These are phyloP conservation scores for Scedosporium boydii DNA, from an alignment of 2,329 filamentous ascomycete species.

Conservation along the genomic window DNA sequence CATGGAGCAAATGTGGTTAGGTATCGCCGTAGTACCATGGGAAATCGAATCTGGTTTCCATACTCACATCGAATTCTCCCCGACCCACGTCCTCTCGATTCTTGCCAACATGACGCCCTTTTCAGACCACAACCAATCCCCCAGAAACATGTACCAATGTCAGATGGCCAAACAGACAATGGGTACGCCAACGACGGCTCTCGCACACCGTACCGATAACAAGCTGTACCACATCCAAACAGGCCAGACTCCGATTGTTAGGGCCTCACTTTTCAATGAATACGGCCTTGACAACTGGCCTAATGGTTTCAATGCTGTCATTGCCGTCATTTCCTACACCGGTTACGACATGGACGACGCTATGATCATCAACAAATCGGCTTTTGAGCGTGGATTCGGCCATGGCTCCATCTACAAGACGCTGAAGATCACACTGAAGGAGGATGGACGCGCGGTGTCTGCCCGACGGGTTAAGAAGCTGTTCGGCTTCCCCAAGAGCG, in stretches of 20 bases:
- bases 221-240: constrained; percentile 93
- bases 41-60: constrained; percentile 83
- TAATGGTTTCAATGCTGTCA: constrained; percentile 89
- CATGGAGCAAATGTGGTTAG: constrained; percentile 97
- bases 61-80: constrained; percentile 87
- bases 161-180: constrained; percentile 99
- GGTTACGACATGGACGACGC: constrained; percentile 99
- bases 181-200: constrained; percentile 84
- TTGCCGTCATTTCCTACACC: constrained; percentile 97
- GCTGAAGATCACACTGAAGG: constrained; percentile 79
- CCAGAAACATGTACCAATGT: constrained; percentile 98
- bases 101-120: constrained; percentile 98
- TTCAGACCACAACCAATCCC: constrained; percentile 97
- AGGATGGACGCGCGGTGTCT: constrained; percentile 60
- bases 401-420: constrained; percentile 97
- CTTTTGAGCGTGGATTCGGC: constrained; percentile 90
- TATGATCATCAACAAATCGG: constrained; percentile 98
- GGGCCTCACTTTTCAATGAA: constrained; percentile 85
- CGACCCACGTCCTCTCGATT: constrained; percentile 95
- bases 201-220: constrained; percentile 87
- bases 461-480: constrained; percentile 66
- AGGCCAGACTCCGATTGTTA: constrained; percentile 88
- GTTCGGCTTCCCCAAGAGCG: constrained; percentile 82
- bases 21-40: constrained; percentile 81
- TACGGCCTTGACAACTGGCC: constrained; percentile 98